These are phyloP conservation scores for Rhytidiadelphus loreus DNA, from an alignment of 225 moss, liverwort and hornwort genomes.

Conservation along the genomic window DNA sequence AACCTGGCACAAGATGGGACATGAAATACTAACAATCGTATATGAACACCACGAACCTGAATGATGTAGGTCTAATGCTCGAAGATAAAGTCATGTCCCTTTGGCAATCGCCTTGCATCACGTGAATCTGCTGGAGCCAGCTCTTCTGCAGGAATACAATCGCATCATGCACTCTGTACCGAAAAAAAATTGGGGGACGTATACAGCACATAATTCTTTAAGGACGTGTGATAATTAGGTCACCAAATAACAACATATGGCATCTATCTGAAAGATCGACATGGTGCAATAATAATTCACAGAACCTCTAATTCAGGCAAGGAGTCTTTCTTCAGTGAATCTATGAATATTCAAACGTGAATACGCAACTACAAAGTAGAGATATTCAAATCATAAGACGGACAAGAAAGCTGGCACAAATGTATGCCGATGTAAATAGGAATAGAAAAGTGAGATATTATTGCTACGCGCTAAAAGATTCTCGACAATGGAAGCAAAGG, in stretches of 20 bases:
- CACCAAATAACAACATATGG: not conserved
- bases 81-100: constrained; percentile 20
- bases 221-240: not conserved
- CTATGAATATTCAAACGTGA: not conserved
- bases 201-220: not conserved
- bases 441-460: not conserved
- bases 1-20: not conserved
- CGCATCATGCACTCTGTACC: not conserved
- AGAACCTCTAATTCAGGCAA: not conserved
- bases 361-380: not conserved
- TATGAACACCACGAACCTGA: constrained; percentile 16
- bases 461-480: not conserved
- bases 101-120: constrained; percentile 45
- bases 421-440: not conserved
- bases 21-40: not conserved
- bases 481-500: not conserved
- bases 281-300: not conserved
- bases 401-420: not conserved
- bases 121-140: constrained; percentile 44
- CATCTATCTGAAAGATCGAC: not conserved
- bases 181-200: not conserved
- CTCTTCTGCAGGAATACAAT: constrained; percentile 25
- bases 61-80: constrained; percentile 13
- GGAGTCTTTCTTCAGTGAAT: not conserved
- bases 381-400: not conserved